Base-by-base conservation (phyloP, 805 yeast genomes). In the Starmerella potacharoeniae region DNA sequence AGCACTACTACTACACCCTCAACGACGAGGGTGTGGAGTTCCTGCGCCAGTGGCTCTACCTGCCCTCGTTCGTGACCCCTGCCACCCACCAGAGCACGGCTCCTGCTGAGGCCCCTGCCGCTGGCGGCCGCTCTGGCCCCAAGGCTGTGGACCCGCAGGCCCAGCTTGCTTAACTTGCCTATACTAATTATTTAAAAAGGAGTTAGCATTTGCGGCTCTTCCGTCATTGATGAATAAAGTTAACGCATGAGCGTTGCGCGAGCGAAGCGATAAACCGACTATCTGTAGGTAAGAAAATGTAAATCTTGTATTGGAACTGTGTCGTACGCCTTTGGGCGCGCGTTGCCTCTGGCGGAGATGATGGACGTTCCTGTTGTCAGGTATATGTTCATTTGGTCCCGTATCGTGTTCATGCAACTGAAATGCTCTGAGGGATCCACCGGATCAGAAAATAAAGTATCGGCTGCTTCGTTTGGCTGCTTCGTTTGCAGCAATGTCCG, bases 1-100 rank as follows among this genome's bases (percentile, higher is more conserved):
- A 90, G 84, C 88, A 88, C 84, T 93, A 93, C 82, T 93, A 93
- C 95, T 93, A 93, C 95, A 88, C 98, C 82, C 86, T 93, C 75
- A 93, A 97, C 75, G 97, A 93, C 75, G 96, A 87, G 79, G 99
- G 99, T 84, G 91, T 93, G 66, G 96, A 89, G 74, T 93, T 80
- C 86, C 85, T 93, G 74, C 86, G 97, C 81, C 89, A 87, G 75
- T 93, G 89, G 87, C 85, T 93, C 77, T 89, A 90, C 84, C 83
- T 93, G 71, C 98, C 98, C 79, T 95, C 86, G 77, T 95, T 89
- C 79, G 85, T 93, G 76, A 91, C 89, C 77, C 99, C 99, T 74
- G 83, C 86, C 77, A 93, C 99, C 75, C 86, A 91, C 83, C 86
- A 90, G 80, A 89, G 61, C 51, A 59, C 58, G 58, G 60, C 84